These are phyloP conservation scores for Suillus variegatus DNA, from an alignment of 768 basidiomycete species.

Conservation along the genomic window DNA sequence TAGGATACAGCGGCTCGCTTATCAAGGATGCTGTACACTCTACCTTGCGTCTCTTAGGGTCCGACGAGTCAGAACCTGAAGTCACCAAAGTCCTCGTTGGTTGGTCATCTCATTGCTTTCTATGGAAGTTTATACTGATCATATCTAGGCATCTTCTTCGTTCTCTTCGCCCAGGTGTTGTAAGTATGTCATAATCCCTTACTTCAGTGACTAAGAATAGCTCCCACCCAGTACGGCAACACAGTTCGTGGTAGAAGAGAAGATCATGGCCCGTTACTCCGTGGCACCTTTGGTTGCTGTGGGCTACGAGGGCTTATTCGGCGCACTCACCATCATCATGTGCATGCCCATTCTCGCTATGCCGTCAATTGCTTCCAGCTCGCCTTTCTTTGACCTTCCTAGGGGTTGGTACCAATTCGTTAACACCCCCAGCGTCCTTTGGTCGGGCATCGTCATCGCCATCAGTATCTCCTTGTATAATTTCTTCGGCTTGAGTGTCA, in stretches of 20 bases:
- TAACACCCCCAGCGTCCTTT: conserved; percentile 68
- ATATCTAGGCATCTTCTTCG: conserved; percentile 77
- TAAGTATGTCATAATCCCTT: conserved; percentile 38
- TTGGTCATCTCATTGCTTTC: conserved; percentile 29
- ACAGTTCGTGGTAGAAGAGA: conserved; percentile 96
- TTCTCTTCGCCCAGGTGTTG: conserved; percentile 95
- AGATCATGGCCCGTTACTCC: conserved; percentile 86
- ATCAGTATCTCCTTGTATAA: conserved; percentile 82
- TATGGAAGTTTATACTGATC: conserved; percentile 19
- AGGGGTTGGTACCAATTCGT: conserved; percentile 91
- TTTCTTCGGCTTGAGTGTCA: conserved; percentile 89
- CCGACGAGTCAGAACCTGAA: conserved; percentile 50
- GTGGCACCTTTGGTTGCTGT: conserved; percentile 92
- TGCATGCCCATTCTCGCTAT: conserved; percentile 81
- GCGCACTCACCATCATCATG: conserved; percentile 74
- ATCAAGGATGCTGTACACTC: conserved; percentile 62
- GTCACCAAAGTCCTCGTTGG: conserved; percentile 75
- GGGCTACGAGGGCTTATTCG: conserved; percentile 93
- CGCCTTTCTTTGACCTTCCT: conserved; percentile 83
- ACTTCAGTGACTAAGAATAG: conserved; percentile 7
- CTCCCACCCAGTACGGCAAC: conserved; percentile 69
- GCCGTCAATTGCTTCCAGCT: conserved; percentile 59
- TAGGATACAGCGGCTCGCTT: conserved; percentile 88
- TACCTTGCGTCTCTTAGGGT: neutral
- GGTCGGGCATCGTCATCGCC: conserved; percentile 70